Base-by-base conservation (phyloP, 345 rosid genomes). In the Boechera retrofracta region DNA sequence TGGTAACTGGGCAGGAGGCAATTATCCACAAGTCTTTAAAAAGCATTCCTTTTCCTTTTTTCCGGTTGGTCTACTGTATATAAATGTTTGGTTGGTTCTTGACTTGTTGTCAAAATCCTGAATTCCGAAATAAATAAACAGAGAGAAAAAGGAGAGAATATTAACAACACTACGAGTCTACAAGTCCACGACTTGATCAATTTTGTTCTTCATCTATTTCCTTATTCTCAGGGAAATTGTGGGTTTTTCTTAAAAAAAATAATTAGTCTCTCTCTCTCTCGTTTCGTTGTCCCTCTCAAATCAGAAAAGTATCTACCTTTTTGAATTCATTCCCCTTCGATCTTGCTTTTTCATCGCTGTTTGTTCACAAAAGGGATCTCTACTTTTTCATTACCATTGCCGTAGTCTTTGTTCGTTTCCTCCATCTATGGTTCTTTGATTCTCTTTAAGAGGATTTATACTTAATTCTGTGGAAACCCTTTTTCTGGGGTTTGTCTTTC, bases 251-350 rank as follows among this genome's bases (percentile, higher is more conserved):
- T 36, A 1, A 2, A 2, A 28, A 3, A 60, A 60, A 44, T 58
- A 53, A 0, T 21, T 38, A 60, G 6, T 42, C 53, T 48, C 24
- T 16, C 13, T 52, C 54, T 47, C 18, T 64, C 11, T 55, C 21
- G 57, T 57, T 5, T 62, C 71, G 41, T 51, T 76, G 62, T 60
- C 69, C 35, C 48, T 65, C 52, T 61, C 42, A 15, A 52, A 58
- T 67, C 70, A 72, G 70, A 52, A 78, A 78, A 67, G 78, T 32
- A 67, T 78, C 70, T 12, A 2, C 51, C 81, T 72, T 78, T 78
- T 66, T 38, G 16, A 73, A 48, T 49, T 78, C 72, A 61, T 55
- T 64, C 81, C 4, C 24, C 59, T 71, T 41, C 38, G 36, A 59
- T 59, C 69, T 26, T 56, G 58, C 57, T 62, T 70, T 65, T 48